Evolutionary conservation across 257 asterid species (phyloP).

Genomic region (Nicotiana attenuata): DNA sequence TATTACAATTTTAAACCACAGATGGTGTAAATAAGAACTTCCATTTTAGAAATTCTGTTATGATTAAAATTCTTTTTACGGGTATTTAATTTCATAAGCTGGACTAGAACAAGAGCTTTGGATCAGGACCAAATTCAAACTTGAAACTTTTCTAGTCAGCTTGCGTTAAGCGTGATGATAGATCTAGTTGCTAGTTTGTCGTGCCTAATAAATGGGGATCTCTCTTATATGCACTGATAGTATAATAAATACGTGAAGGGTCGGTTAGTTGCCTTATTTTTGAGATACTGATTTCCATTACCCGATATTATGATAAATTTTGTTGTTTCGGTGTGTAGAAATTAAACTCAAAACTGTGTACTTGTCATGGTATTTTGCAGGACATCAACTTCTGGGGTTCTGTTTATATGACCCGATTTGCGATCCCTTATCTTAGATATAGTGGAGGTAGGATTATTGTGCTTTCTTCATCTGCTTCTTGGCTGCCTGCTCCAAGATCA

Average conservation of each 20-base stretch:
- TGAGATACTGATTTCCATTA: too few relatives aligned
- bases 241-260: too few relatives aligned
- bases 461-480: constrained; percentile 63
- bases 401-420: constrained; percentile 51
- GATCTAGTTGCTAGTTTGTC: not conserved
- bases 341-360: too few relatives aligned
- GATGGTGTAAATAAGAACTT: not conserved
- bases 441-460: constrained; percentile 53
- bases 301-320: too few relatives aligned
- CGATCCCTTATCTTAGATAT: constrained; percentile 51
- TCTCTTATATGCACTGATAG: too few relatives aligned
- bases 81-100: too few relatives aligned
- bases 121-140: not conserved
- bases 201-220: not conserved
- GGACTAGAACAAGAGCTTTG: not conserved
- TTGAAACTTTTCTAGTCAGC: not conserved
- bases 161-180: not conserved
- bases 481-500: constrained; percentile 79
- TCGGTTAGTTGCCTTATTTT: too few relatives aligned
- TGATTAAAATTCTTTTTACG: too few relatives aligned
- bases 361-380: constrained; percentile 26
- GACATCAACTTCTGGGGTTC: constrained; percentile 82
- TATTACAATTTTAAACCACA: not conserved
- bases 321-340: too few relatives aligned
- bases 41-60: not conserved